phyloP scores from a whole-genome alignment of 371 early-diverging fungal genomes.

The Mortierella sp. region DNA sequence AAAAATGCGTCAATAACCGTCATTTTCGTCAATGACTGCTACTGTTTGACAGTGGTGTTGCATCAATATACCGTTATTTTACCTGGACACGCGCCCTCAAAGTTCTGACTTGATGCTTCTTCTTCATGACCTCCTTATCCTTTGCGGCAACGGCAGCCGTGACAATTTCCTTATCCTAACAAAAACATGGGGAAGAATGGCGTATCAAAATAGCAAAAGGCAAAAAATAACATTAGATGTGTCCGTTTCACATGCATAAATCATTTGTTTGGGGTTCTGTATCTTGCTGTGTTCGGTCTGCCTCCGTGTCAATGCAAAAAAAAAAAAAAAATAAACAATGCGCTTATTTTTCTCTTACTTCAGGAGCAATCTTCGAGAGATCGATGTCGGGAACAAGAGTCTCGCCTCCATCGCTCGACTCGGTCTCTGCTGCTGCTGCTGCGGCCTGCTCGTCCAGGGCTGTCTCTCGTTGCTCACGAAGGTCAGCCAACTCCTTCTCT shows the following conservation, averaged over 20 bases:
- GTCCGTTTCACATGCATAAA: constrained; percentile 8
- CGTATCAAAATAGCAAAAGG: neutral
- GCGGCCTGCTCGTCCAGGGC: constrained; percentile 10
- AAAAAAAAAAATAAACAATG: constrained; percentile 3
- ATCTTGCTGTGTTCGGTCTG: neutral
- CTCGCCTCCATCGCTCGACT: constrained; percentile 52
- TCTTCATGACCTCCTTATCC: constrained; percentile 35
- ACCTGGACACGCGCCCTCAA: constrained; percentile 39
- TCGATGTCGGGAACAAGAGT: constrained; percentile 48
- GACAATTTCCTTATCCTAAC: constrained; percentile 45
- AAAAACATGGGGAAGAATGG: neutral
- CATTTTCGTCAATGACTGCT: neutral
- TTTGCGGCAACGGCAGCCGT: constrained; percentile 24
- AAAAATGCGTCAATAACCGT: neutral
- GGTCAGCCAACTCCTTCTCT: constrained; percentile 30
- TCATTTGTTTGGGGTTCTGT: neutral
- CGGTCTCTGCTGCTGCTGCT: constrained; percentile 19
- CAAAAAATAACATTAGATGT: neutral
- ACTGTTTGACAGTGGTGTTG: neutral
- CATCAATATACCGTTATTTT: neutral
- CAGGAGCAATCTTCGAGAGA: constrained; percentile 23
- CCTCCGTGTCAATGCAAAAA: neutral
- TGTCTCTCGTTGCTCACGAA: constrained; percentile 27
- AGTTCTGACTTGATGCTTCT: constrained; percentile 37
- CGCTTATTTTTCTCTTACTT: constrained; percentile 22